These are phyloP conservation scores for Triangularia setosa DNA, from an alignment of 2,329 filamentous ascomycete genomes.

Conservation along the genomic window DNA sequence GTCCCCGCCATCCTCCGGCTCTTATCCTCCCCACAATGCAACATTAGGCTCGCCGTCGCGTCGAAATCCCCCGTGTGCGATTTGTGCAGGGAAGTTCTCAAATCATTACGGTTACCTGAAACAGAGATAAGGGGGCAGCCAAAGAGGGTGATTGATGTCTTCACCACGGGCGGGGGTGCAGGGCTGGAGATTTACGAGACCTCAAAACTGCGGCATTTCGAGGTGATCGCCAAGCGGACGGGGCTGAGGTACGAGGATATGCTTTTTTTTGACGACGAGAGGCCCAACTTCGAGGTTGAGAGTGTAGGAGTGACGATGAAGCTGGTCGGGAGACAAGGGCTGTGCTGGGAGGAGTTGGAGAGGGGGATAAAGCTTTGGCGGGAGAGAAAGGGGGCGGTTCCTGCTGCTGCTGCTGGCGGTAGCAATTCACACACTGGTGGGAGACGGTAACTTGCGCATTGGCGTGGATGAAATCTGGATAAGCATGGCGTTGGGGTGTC, in stretches of 20 bases:
- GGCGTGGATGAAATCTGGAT: neutral
- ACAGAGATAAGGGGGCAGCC: slow-evolving; percentile 16
- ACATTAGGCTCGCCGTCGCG: slow-evolving; percentile 65
- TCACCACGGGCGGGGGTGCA: slow-evolving; percentile 41
- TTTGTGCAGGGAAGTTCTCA: slow-evolving; percentile 75
- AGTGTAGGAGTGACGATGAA: slow-evolving; percentile 77
- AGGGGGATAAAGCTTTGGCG: slow-evolving; percentile 78
- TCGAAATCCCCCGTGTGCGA: slow-evolving; percentile 77
- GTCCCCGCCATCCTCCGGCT: slow-evolving; percentile 61
- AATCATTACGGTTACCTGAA: slow-evolving; percentile 58
- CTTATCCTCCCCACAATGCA: slow-evolving; percentile 32
- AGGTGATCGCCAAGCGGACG: slow-evolving; percentile 65
- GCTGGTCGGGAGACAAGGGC: slow-evolving; percentile 68
- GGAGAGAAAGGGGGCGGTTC: slow-evolving; percentile 53
- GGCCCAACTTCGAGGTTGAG: slow-evolving; percentile 77
- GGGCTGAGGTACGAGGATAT: slow-evolving; percentile 75
- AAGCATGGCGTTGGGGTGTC: neutral
- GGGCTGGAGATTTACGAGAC: slow-evolving; percentile 67
- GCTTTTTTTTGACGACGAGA: slow-evolving; percentile 95
- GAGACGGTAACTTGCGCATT: neutral
- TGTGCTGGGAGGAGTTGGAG: slow-evolving; percentile 73
- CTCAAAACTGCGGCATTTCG: slow-evolving; percentile 82
- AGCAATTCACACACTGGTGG: neutral
- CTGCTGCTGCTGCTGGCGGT: neutral
- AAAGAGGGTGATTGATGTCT: slow-evolving; percentile 54